A percentile compares a stretch with the other conserved stretches of the same genome.
These are phyloP conservation scores for Fraxinus xanthoxyloides DNA, from an alignment of 305 asterid genomes.

Conservation along the genomic window DNA sequence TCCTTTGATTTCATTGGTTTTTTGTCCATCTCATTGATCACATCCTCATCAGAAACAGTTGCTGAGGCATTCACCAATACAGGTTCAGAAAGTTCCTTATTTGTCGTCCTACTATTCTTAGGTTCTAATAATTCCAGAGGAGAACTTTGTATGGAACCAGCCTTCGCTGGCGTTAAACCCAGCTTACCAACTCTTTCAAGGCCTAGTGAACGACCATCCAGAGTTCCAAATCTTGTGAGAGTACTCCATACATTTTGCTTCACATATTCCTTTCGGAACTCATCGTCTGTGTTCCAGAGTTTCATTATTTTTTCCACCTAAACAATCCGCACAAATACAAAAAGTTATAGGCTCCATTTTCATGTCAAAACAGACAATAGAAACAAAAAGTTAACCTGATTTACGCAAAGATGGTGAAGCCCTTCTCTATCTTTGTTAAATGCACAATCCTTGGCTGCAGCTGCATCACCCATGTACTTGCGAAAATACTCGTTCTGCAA, in stretches of 20 bases:
- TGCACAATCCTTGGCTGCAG: constrained; percentile 55
- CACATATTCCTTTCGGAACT: constrained; percentile 66
- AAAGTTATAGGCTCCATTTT: constrained; percentile 3
- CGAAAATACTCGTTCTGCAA: constrained; percentile 66
- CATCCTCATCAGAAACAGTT: constrained; percentile 27
- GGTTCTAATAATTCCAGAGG: constrained; percentile 33
- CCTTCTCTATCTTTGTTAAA: constrained; percentile 50
- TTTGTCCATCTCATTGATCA: constrained; percentile 30
- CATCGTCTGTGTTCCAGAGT: constrained; percentile 61
- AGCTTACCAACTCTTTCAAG: constrained; percentile 47
- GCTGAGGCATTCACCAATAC: constrained; percentile 31
- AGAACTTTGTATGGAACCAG: constrained; percentile 24
- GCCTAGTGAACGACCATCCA: constrained; percentile 81
- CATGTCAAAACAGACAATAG: constrained; percentile 9
- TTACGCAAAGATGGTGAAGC: constrained; percentile 48
- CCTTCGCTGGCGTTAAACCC: constrained; percentile 32
- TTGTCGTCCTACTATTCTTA: constrained; percentile 26
- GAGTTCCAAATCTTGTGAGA: constrained; percentile 66
- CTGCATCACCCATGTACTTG: constrained; percentile 55
- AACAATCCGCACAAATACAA: constrained; percentile 8
- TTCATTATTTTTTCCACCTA: constrained; percentile 71
- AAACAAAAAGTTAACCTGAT: constrained; percentile 48
- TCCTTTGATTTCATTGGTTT: constrained; percentile 44
- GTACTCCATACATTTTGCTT: constrained; percentile 59
- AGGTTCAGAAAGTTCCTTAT: constrained; percentile 24